Evolutionary conservation across 176 grass and related monocot genomes (phyloP), one percentile per base, ranked within the genome.

Genomic region (Musa itinerans): DNA sequence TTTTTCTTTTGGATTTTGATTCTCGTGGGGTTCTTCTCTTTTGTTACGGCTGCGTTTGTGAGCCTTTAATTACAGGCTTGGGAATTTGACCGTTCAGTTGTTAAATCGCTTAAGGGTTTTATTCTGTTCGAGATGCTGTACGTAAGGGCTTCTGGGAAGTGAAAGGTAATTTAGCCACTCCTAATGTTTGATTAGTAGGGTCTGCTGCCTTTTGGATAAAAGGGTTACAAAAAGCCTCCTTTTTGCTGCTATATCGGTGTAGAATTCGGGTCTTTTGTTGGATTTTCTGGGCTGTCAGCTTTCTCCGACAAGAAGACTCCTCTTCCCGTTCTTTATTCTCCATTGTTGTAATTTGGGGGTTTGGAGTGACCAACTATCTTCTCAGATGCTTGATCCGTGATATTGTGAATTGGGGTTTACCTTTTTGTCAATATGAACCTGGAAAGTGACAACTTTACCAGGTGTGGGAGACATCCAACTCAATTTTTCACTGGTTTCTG

Each of bases 401-500:
- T 65, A 21, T 12, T 24, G 22, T 64, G 74, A 50, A 14, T 59
- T 10, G 57, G 43, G 29, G 20, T 64, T 43, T 63, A 22, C 22
- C 34, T 63, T 64, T 76, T 52, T 63, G 57, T 76, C n/a, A 52
- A 64, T 58, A 76, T 76, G 74, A 63, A 64, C 58, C 74, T 50
- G 50, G 81, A 88, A 84, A 86, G 86, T 81, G 77, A 79, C 67
- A 75, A 52, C 43, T 73, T 77, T 68, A 24, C 65, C 52, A 65
- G 89, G 16, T 99, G 95, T 49, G 83, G 74, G 53, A 82, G 84
- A 74, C 95, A 99, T 76, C 91, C 91, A 6, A 78, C 84, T 53
- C 83, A 94, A 82, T 69, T 85, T 59, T 79, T 86, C 86, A 93
- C 71, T 67, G 88, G 90, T 59, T 76, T 99, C 79, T 99, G 95